Percentiles rank a stretch among this genome's conserved stretches.
Conservation (phyloP, 1,284 basidiomycete species). For the Apiotrichum domesticum region DNA sequence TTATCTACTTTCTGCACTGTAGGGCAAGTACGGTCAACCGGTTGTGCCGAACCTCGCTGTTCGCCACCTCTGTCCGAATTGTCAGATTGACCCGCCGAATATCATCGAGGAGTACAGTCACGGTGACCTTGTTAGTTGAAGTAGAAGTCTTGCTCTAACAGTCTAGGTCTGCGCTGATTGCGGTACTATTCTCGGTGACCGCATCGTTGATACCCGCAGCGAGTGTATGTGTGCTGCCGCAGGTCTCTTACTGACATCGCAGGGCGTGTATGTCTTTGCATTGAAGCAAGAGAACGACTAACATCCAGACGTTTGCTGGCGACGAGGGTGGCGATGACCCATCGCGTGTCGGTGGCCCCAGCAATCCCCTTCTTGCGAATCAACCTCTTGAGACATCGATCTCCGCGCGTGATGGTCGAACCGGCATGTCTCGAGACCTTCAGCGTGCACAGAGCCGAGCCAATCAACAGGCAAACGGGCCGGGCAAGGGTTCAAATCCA, state of each 20-base stretch:
- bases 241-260: conserved; percentile 7
- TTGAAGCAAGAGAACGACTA: background rate
- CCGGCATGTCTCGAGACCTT: conserved; percentile 83
- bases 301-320: conserved; percentile 85
- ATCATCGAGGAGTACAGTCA: conserved; percentile 96
- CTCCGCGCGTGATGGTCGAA: conserved; percentile 88
- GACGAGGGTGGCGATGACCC: conserved; percentile 95
- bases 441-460: conserved; percentile 71
- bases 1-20: background rate
- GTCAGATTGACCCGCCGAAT: conserved; percentile 83
- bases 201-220: conserved; percentile 94
- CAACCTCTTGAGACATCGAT: conserved; percentile 73
- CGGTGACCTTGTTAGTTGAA: conserved; percentile 73
- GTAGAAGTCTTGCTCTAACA: background rate
- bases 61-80: conserved; percentile 89
- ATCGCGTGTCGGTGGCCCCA: conserved; percentile 96
- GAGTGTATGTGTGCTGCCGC: conserved; percentile 61
- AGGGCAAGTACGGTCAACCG: conserved; percentile 54
- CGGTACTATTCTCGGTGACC: conserved; percentile 90
- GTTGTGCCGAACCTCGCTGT: conserved; percentile 62
- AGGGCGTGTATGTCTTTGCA: conserved; percentile 60
- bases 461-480: conserved; percentile 55
- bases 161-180: conserved; percentile 71
- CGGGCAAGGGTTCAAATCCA: conserved; percentile 72
- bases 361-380: conserved; percentile 69